Evolutionary conservation across 345 rosid genomes (phyloP).

Genomic region (Salix suchowensis): DNA sequence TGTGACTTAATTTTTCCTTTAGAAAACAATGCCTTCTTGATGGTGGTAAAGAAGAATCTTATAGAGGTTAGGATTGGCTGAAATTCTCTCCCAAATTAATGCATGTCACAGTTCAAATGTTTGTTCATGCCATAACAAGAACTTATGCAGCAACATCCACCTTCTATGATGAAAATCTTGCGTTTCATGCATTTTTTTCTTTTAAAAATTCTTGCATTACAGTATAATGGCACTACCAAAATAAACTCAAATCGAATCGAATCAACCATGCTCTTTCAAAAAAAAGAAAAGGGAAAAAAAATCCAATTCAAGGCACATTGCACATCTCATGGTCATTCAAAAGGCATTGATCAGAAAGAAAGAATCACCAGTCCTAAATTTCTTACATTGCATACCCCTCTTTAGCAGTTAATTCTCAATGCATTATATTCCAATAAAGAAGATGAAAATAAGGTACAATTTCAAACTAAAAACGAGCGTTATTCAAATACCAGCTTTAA

Average conservation of each 20-base stretch:
- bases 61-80: too few species aligned
- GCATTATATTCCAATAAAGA: neutral
- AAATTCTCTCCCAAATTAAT: too few species aligned
- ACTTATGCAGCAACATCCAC: neutral
- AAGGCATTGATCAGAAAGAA: neutral
- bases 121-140: neutral
- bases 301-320: neutral
- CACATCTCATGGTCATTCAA: neutral
- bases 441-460: neutral
- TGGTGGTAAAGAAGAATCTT: too few species aligned
- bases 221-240: neutral
- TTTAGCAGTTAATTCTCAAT: neutral
- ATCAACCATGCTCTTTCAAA: neutral
- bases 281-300: neutral
- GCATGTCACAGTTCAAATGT: too few species aligned
- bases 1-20: neutral
- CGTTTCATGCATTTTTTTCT: too few species aligned
- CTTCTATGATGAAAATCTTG: too few species aligned
- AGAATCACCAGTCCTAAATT: neutral
- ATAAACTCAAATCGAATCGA: neutral
- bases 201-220: neutral
- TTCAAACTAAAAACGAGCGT: neutral
- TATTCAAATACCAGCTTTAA: conserved; percentile 18
- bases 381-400: neutral
- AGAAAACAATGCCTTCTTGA: neutral